Evolutionary conservation across 164 flowering plant genomes (phyloP).

Genomic region (Nelumbo lutea): DNA sequence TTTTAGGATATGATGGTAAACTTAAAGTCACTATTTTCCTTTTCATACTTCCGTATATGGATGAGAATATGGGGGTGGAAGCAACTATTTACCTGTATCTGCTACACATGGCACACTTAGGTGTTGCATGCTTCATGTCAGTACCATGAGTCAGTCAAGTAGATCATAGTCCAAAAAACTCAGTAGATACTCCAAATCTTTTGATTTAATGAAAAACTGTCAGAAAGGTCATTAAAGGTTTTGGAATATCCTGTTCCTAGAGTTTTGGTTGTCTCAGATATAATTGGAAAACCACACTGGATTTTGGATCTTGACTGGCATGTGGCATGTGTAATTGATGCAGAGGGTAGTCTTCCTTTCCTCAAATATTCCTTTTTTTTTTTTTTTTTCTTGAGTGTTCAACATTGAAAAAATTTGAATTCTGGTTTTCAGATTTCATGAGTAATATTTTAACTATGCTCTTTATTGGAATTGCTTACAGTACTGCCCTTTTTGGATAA

Average conservation of each 20-base stretch:
- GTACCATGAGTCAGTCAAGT: background rate
- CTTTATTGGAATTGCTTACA: constrained; percentile 31
- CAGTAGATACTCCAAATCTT: background rate
- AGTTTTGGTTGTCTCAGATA: no score
- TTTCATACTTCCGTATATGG: background rate
- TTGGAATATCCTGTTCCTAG: no score
- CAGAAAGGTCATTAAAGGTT: no score
- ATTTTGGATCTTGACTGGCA: background rate
- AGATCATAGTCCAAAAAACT: background rate
- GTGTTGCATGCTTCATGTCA: background rate
- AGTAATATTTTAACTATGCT: background rate
- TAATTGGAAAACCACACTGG: background rate
- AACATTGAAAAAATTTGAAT: background rate
- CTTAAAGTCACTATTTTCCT: background rate
- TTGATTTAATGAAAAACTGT: background rate
- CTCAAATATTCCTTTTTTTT: background rate
- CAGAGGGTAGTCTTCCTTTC: background rate
- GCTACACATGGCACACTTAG: background rate
- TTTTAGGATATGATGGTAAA: constrained; percentile 97
- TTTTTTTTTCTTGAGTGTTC: background rate
- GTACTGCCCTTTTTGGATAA: constrained; percentile 91
- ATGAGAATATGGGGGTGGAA: background rate
- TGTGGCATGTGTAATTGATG: background rate
- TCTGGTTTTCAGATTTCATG: background rate
- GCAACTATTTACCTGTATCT: background rate